phyloP scores from a whole-genome alignment of 352 stramenopile genomes.

The Globisporangium nagaii region DNA sequence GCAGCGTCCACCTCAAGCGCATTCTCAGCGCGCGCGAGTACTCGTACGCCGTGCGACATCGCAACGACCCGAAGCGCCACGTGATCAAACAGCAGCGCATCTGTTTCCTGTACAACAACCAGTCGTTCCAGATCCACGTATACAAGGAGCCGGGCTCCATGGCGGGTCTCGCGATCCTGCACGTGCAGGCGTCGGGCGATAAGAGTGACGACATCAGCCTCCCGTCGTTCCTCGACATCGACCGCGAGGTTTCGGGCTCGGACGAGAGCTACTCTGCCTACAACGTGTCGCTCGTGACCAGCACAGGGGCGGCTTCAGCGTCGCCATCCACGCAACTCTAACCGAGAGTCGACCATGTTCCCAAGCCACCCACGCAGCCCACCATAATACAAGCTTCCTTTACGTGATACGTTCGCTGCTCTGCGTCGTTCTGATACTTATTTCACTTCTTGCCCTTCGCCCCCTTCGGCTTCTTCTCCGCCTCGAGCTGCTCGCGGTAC shows the following conservation, averaged over 20 bases:
- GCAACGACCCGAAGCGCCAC: conserved; percentile 51
- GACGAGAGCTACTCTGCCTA: conserved; percentile 76
- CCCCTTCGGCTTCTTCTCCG: conserved; percentile 38
- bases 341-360: too few relatives aligned
- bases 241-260: conserved; percentile 48
- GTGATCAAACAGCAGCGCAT: conserved; percentile 87
- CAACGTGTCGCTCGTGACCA: conserved; percentile 67
- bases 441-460: conserved; percentile 57
- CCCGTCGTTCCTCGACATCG: conserved; percentile 66
- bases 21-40: conserved; percentile 80
- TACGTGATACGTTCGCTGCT: too few relatives aligned
- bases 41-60: conserved; percentile 78
- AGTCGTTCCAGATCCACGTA: conserved; percentile 84
- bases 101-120: conserved; percentile 83
- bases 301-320: conserved; percentile 7
- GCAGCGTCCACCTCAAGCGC: conserved; percentile 77
- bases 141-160: conserved; percentile 76
- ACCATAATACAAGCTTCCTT: neutral
- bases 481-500: conserved; percentile 35
- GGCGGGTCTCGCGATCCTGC: conserved; percentile 58
- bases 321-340: conserved; percentile 5
- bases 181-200: conserved; percentile 71
- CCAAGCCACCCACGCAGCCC: neutral
- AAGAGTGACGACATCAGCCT: conserved; percentile 52
- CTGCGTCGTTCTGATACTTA: too few relatives aligned